Evolutionary conservation across 169 alveolate species (phyloP).

Genomic region (Theileria equi): DNA sequence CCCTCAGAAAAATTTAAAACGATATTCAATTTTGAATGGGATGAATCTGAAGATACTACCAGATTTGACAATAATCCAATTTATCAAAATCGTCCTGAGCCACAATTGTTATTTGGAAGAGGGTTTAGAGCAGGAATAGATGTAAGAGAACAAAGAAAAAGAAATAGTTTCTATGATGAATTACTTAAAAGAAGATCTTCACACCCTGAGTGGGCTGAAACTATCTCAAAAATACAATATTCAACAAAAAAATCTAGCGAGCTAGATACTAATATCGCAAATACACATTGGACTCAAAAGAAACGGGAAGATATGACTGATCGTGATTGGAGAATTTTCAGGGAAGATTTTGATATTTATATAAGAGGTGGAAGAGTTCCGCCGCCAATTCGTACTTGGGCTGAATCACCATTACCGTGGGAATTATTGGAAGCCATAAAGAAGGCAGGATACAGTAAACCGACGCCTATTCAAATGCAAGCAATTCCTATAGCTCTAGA

Average conservation of each 20-base stretch:
- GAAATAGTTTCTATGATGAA: conserved; percentile 77
- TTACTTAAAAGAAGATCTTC: conserved; percentile 67
- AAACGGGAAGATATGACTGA: conserved; percentile 84
- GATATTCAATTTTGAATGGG: conserved; percentile 86
- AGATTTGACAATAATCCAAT: conserved; percentile 83
- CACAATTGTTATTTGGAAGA: conserved; percentile 88
- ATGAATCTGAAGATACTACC: conserved; percentile 84
- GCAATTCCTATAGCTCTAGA: conserved; percentile 92
- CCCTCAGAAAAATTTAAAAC: conserved; percentile 90
- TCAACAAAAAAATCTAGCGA: not conserved
- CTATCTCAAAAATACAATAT: conserved; percentile 4
- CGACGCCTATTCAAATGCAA: conserved; percentile 97
- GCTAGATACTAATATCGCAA: not conserved
- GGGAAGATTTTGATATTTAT: conserved; percentile 91
- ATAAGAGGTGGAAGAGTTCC: conserved; percentile 89
- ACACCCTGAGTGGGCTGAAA: conserved; percentile 8
- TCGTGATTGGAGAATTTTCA: conserved; percentile 94
- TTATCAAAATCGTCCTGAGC: conserved; percentile 82
- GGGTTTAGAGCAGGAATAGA: conserved; percentile 82
- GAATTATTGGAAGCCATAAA: conserved; percentile 77
- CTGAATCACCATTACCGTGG: conserved; percentile 77
- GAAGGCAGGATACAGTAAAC: conserved; percentile 78
- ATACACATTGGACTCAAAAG: conserved; percentile 87
- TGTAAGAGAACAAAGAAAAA: conserved; percentile 77
- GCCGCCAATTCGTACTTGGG: conserved; percentile 91